These are phyloP conservation scores for Cucumis melo DNA, from an alignment of 306 rosid genomes.

Conservation along the genomic window DNA sequence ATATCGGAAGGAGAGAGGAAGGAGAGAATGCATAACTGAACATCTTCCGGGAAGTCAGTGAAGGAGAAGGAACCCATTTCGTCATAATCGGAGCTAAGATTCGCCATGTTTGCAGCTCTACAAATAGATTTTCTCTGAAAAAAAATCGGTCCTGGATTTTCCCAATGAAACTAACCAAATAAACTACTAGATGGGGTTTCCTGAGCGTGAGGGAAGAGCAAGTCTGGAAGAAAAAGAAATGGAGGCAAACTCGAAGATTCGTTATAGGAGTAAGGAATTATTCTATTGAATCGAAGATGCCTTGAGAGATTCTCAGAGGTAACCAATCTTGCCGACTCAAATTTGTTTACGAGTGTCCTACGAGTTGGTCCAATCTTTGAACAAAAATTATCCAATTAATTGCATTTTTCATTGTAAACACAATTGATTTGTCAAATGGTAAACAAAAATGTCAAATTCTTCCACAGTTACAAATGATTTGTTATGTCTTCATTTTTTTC, in stretches of 20 bases:
- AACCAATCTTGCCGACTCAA: not conserved
- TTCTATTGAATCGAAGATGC: not conserved
- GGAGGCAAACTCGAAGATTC: not conserved
- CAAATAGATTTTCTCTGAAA: not conserved
- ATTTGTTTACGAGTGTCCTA: not conserved
- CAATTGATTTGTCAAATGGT: not conserved
- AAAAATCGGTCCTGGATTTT: not conserved
- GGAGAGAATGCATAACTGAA: conserved; percentile 72
- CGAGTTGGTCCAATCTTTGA: not conserved
- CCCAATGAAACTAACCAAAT: not conserved
- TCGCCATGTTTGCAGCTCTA: conserved; percentile 19
- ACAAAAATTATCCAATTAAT: not conserved
- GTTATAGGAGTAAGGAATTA: not conserved
- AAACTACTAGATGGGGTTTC: not conserved
- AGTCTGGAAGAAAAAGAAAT: not conserved
- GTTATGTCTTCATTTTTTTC: no score
- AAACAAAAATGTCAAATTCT: no score
- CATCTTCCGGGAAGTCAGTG: conserved; percentile 71
- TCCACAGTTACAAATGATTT: no score
- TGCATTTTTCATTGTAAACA: not conserved
- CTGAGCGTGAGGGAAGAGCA: not conserved
- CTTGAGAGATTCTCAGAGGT: not conserved
- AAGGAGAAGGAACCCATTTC: conserved; percentile 29
- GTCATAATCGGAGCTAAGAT: conserved; percentile 2
- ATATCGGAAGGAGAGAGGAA: conserved; percentile 59